phyloP scores from a whole-genome alignment of 75 land plant species.

The Azolla pinnata region DNA sequence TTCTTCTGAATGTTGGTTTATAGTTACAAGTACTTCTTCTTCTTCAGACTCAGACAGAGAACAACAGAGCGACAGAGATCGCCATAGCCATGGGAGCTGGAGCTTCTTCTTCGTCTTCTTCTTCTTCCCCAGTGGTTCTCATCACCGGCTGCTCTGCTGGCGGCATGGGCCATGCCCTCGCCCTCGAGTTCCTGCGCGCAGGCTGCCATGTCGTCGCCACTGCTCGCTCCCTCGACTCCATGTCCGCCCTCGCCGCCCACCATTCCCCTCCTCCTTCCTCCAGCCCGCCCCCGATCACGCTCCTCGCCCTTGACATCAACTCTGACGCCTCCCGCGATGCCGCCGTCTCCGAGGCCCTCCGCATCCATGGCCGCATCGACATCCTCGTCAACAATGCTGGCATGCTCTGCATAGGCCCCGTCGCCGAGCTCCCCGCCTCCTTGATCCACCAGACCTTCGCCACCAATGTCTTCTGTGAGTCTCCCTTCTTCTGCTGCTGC shows the following conservation, averaged over 20 bases:
- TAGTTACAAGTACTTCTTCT: too few relatives aligned
- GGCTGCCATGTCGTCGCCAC: constrained; percentile 73
- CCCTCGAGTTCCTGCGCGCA: constrained; percentile 41
- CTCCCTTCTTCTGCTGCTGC: too few relatives aligned
- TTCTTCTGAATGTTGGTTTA: too few relatives aligned
- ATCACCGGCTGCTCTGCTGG: constrained; percentile 86
- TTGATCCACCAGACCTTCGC: constrained; percentile 40
- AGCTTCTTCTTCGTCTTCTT: not conserved
- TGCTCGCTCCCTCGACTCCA: constrained; percentile 37
- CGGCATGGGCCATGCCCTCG: constrained; percentile 88
- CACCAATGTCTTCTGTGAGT: constrained; percentile 77
- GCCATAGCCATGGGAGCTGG: too few relatives aligned
- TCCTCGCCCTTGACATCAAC: constrained; percentile 44
- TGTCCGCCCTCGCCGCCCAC: constrained; percentile 32
- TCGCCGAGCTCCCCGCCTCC: constrained; percentile 67
- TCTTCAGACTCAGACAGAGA: too few relatives aligned
- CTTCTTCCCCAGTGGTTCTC: constrained; percentile 37
- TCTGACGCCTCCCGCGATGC: constrained; percentile 39
- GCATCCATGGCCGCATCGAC: constrained; percentile 61
- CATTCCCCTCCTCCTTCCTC: not conserved
- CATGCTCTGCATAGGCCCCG: constrained; percentile 60
- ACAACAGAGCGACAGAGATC: too few relatives aligned
- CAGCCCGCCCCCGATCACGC: constrained; percentile 18
- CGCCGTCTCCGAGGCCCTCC: constrained; percentile 28
- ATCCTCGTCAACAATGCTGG: constrained; percentile 89